phyloP scores from a whole-genome alignment of 83 land plant species.

The Diphasiastrum complanatum region DNA sequence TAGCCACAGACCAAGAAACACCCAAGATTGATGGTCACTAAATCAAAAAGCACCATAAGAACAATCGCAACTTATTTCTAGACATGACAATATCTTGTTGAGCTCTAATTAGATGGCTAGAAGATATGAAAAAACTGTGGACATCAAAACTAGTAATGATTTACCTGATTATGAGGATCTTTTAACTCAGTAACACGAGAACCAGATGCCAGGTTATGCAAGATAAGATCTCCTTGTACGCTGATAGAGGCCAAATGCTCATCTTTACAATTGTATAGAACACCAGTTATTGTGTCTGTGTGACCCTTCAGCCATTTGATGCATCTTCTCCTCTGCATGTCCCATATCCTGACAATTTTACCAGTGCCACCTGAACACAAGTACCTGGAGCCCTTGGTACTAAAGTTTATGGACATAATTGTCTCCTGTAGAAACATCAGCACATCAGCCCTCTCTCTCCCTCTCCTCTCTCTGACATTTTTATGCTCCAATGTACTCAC shows the following conservation, averaged over 20 bases:
- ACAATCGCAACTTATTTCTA: no score
- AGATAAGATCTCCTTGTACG: conserved; percentile 78
- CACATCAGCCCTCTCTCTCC: no score
- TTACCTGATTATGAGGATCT: conserved; percentile 90
- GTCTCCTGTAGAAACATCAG: no score
- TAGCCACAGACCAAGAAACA: no score
- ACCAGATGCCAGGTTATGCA: conserved; percentile 96
- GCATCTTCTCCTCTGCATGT: conserved; percentile 85
- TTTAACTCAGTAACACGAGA: conserved; percentile 72
- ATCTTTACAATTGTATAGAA: conserved; percentile 86
- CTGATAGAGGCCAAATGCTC: conserved; percentile 96
- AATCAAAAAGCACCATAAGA: no score
- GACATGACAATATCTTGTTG: no score
- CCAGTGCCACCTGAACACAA: conserved; percentile 91
- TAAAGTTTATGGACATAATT: conserved; percentile 68
- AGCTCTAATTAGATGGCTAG: no score
- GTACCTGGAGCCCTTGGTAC: conserved; percentile 88
- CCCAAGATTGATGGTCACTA: no score
- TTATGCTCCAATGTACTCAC: no score
- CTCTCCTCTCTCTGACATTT: no score
- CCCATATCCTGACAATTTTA: conserved; percentile 92
- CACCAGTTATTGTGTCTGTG: conserved; percentile 82
- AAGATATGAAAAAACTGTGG: no score
- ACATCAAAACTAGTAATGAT: no score
- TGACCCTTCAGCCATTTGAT: conserved; percentile 96